These are phyloP conservation scores for Rubus parviflorus DNA, from an alignment of 306 rosid genomes.

Conservation along the genomic window DNA sequence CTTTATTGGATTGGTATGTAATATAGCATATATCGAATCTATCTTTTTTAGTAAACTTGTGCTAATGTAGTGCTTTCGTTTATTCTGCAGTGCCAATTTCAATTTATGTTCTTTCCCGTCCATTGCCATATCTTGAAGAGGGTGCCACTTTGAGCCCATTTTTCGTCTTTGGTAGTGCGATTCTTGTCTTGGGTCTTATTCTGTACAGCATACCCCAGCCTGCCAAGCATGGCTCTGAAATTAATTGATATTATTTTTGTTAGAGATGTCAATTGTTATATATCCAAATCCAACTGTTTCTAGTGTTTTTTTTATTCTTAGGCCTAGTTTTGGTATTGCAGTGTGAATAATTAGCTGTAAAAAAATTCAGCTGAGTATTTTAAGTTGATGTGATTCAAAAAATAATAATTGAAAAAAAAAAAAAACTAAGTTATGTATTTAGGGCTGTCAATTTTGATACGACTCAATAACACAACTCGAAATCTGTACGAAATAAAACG, in stretches of 20 bases:
- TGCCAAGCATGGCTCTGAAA: constrained; percentile 36
- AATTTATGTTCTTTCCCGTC: constrained; percentile 70
- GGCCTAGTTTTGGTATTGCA: not conserved
- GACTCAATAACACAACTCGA: no score
- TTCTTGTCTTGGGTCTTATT: constrained; percentile 74
- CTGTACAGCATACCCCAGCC: constrained; percentile 54
- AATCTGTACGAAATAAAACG: no score
- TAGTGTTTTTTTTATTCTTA: not conserved
- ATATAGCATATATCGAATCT: not conserved
- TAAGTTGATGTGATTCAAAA: not conserved
- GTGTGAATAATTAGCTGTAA: not conserved
- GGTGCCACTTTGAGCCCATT: constrained; percentile 70
- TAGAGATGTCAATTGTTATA: not conserved
- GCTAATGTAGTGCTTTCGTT: constrained; percentile 25
- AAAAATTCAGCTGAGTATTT: not conserved
- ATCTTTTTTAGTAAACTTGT: not conserved
- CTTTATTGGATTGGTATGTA: not conserved
- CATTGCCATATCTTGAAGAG: constrained; percentile 74
- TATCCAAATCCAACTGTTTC: not conserved
- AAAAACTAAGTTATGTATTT: no score
- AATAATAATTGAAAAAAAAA: not conserved
- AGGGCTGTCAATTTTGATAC: no score
- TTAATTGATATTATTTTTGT: not conserved
- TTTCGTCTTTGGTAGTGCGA: constrained; percentile 65
- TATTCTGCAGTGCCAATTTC: constrained; percentile 79